Evolutionary conservation across 805 yeast species (phyloP).

Genomic region (Ascoidea rubescens): DNA sequence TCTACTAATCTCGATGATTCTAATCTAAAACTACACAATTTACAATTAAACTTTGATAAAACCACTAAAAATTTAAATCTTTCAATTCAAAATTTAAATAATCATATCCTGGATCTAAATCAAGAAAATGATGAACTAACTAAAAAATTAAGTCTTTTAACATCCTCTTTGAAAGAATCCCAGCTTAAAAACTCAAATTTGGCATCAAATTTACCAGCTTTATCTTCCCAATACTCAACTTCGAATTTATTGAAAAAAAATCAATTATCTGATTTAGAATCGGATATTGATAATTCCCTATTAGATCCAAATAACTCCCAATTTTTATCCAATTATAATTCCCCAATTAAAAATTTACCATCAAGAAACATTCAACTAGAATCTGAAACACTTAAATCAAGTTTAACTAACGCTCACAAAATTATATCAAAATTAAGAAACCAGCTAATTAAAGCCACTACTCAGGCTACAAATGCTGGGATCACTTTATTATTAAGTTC

Average conservation of each 20-base stretch:
- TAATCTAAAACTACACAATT: constrained; percentile 23
- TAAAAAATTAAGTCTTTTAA: constrained; percentile 20
- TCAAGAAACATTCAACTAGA: constrained; percentile 36
- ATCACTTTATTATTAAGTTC: too few relatives aligned
- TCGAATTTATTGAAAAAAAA: constrained; percentile 2
- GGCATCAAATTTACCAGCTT: not conserved
- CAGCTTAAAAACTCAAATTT: not conserved
- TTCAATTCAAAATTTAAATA: constrained; percentile 35
- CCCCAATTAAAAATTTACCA: constrained; percentile 23
- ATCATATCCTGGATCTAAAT: constrained; percentile 43
- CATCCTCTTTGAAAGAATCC: constrained; percentile 10
- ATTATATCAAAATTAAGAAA: constrained; percentile 47
- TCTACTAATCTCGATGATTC: constrained; percentile 36
- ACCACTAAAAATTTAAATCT: constrained; percentile 22
- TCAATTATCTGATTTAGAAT: constrained; percentile 16
- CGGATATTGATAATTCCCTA: constrained; percentile 24
- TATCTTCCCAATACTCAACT: not conserved
- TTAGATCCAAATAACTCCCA: constrained; percentile 6
- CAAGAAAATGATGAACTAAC: constrained; percentile 55
- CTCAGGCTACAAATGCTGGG: constrained; percentile 21
- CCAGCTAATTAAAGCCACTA: constrained; percentile 29
- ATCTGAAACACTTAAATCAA: constrained; percentile 50
- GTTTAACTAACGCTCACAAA: constrained; percentile 49
- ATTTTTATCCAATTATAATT: constrained; percentile 5
- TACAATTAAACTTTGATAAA: constrained; percentile 24